Conservation (phyloP, 2,329 filamentous ascomycete species). For the Penicillium glabrum region DNA sequence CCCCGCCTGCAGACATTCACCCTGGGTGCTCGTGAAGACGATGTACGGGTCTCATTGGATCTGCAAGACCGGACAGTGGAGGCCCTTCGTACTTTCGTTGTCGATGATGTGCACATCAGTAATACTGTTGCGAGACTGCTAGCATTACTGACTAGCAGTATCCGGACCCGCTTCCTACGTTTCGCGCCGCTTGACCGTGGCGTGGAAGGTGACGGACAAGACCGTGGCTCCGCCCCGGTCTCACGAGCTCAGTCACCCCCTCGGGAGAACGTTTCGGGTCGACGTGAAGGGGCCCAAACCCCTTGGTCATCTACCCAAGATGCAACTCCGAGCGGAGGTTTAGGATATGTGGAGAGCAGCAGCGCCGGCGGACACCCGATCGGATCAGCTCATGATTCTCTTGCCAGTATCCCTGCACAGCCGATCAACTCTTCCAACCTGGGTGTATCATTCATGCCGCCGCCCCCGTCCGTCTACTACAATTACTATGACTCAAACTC, state of each 20-base stretch:
- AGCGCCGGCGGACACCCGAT: constrained; percentile 21
- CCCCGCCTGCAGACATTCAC: constrained; percentile 53
- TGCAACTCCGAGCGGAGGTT: constrained; percentile 14
- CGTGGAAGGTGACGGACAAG: constrained; percentile 37
- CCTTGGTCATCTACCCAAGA: constrained; percentile 29
- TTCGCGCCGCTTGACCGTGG: constrained; percentile 55
- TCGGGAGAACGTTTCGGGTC: constrained; percentile 26
- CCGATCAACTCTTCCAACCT: constrained; percentile 47
- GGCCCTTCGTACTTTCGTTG: constrained; percentile 60
- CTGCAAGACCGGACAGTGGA: constrained; percentile 60
- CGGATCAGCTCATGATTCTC: constrained; percentile 37
- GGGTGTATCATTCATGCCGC: constrained; percentile 49
- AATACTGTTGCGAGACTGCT: constrained; percentile 63
- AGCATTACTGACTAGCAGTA: constrained; percentile 58
- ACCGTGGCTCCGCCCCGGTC: constrained; percentile 34
- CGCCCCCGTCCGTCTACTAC: constrained; percentile 47
- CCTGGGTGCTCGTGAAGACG: constrained; percentile 61
- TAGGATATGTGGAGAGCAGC: constrained; percentile 31
- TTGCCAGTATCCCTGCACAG: constrained; percentile 45
- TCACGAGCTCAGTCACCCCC: constrained; percentile 41
- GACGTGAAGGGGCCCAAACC: constrained; percentile 26
- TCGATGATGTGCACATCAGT: constrained; percentile 65
- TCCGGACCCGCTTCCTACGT: constrained; percentile 59
- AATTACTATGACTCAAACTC: constrained; percentile 44
- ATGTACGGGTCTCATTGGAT: constrained; percentile 58